phyloP scores from a whole-genome alignment of 371 early-diverging fungal species.

The Funneliformis caledonium region DNA sequence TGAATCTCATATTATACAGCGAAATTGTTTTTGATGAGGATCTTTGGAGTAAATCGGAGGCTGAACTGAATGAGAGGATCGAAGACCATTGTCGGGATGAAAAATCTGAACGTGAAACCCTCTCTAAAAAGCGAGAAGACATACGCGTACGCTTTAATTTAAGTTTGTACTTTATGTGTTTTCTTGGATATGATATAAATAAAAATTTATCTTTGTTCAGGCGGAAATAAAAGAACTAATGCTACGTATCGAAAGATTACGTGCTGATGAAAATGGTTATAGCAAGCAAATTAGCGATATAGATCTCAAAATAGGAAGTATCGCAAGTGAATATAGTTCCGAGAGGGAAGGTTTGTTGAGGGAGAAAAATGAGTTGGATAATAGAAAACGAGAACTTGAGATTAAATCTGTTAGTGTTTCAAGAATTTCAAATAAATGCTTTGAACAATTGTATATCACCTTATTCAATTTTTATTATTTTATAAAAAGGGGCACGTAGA shows the following conservation, averaged over 20 bases:
- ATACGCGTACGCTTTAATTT: background rate
- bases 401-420: slow-evolving; percentile 13
- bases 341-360: slow-evolving; percentile 5
- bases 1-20: slow-evolving; percentile 6
- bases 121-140: slow-evolving; percentile 16
- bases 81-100: slow-evolving; percentile 14
- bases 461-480: background rate
- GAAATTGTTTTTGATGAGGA: slow-evolving; percentile 21
- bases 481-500: slow-evolving; percentile 1
- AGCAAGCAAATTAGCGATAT: slow-evolving; percentile 10
- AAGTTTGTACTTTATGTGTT: background rate
- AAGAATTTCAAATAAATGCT: background rate
- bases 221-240: slow-evolving; percentile 8
- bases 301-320: slow-evolving; percentile 22
- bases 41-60: background rate
- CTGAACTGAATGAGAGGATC: slow-evolving; percentile 27
- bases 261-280: slow-evolving; percentile 14
- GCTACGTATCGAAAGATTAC: slow-evolving; percentile 8
- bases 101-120: slow-evolving; percentile 23
- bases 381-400: slow-evolving; percentile 7
- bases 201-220: background rate
- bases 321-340: slow-evolving; percentile 2
- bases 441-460: background rate
- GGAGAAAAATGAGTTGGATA: slow-evolving; percentile 26
- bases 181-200: too few species aligned